phyloP scores from a whole-genome alignment of 257 asterid species.

The Buddleja alternifolia region DNA sequence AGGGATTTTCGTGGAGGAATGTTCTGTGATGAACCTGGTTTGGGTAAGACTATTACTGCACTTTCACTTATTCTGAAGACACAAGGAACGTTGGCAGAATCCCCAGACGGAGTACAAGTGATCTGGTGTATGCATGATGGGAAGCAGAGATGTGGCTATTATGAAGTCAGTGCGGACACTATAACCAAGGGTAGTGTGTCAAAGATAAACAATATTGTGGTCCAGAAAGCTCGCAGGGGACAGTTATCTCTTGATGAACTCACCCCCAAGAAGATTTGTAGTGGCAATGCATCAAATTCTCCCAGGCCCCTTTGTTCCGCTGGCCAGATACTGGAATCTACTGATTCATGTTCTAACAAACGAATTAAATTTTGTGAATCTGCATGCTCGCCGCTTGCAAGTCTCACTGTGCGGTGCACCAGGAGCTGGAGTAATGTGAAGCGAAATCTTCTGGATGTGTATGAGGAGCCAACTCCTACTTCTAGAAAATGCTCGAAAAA shows the following conservation, averaged over 20 bases:
- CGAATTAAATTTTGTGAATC: slow-evolving; percentile 41
- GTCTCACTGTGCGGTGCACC: slow-evolving; percentile 33
- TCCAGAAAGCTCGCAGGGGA: slow-evolving; percentile 71
- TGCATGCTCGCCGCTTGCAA: slow-evolving; percentile 39
- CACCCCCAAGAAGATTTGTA: slow-evolving; percentile 44
- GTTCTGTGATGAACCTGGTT: slow-evolving; percentile 99
- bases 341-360: slow-evolving; percentile 37
- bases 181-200: slow-evolving; percentile 37
- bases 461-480: slow-evolving; percentile 43
- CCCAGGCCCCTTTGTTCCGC: slow-evolving; percentile 32
- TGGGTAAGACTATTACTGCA: slow-evolving; percentile 96
- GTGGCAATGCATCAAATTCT: slow-evolving; percentile 38
- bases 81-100: slow-evolving; percentile 80
- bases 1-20: slow-evolving; percentile 90
- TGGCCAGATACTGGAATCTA: slow-evolving; percentile 39
- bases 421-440: slow-evolving; percentile 44
- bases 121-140: slow-evolving; percentile 81
- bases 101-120: slow-evolving; percentile 68
- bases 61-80: slow-evolving; percentile 86
- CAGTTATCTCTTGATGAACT: slow-evolving; percentile 59
- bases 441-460: slow-evolving; percentile 70
- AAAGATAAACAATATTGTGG: slow-evolving; percentile 39
- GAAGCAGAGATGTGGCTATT: slow-evolving; percentile 78
- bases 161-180: slow-evolving; percentile 61
- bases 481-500: slow-evolving; percentile 37